Evolutionary conservation across 2,329 filamentous ascomycete genomes (phyloP).

Genomic region (Alternaria rosae): DNA sequence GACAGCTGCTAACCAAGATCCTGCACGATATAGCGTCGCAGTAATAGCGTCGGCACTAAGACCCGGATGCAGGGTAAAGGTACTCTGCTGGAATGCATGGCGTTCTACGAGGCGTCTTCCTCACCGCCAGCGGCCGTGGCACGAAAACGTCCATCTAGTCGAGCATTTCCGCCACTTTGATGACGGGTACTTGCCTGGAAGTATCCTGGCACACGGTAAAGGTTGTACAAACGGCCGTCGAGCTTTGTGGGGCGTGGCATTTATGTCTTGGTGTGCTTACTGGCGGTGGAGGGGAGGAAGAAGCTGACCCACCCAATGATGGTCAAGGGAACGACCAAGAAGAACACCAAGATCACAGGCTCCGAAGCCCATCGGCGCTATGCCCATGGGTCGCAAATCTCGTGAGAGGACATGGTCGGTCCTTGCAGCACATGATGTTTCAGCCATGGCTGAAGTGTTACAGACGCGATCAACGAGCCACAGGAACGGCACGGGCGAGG

Average conservation of each 20-base stretch:
- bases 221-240: constrained; percentile 24
- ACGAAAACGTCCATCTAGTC: constrained; percentile 18
- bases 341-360: constrained; percentile 1
- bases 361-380: constrained; percentile 15
- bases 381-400: constrained; percentile 23
- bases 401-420: constrained; percentile 15
- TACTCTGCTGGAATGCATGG: constrained; percentile 18
- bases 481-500: constrained; percentile 13
- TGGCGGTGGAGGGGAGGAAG: constrained; percentile 4
- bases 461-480: constrained; percentile 19
- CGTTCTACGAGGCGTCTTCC: constrained; percentile 15
- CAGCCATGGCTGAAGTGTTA: constrained; percentile 20
- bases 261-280: constrained; percentile 26
- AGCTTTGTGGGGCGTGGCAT: constrained; percentile 28
- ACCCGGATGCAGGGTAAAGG: constrained; percentile 39
- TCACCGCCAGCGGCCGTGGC: constrained; percentile 25
- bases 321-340: constrained; percentile 5
- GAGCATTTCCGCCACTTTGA: constrained; percentile 27
- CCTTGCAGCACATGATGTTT: constrained; percentile 22
- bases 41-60: constrained; percentile 36
- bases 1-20: constrained; percentile 40
- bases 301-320: constrained; percentile 23
- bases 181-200: constrained; percentile 22
- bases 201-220: constrained; percentile 24
- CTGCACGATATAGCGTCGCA: constrained; percentile 39